Evolutionary conservation across 2,329 filamentous ascomycete species (phyloP).

Genomic region (Microcera coccophila): DNA sequence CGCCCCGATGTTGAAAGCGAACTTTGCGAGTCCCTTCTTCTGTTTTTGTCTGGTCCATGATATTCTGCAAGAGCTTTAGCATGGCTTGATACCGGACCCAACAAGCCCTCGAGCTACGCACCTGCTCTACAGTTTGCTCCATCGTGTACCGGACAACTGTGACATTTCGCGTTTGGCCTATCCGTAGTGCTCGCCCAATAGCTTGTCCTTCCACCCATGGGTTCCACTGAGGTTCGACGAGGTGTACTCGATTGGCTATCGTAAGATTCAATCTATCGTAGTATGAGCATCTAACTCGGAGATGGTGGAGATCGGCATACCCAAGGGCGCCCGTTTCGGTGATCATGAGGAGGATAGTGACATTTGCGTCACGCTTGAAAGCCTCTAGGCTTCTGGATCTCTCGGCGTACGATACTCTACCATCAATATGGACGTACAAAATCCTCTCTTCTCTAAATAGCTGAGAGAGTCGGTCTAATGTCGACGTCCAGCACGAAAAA

Average conservation of each 20-base stretch:
- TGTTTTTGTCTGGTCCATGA: conserved; percentile 6
- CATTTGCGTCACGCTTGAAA: conserved; percentile 1
- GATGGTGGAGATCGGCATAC: neutral
- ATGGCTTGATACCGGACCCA: neutral
- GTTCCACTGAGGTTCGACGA: conserved; percentile 16
- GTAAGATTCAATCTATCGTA: conserved; percentile 5
- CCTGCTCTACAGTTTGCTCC: conserved; percentile 9
- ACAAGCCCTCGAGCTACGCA: neutral
- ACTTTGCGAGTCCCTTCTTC: conserved; percentile 7
- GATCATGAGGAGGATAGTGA: conserved; percentile 5
- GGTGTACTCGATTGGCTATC: conserved; percentile 5
- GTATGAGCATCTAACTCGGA: neutral
- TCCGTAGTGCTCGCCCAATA: conserved; percentile 5
- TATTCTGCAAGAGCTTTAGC: conserved; percentile 1
- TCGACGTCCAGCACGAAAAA: conserved; percentile 13
- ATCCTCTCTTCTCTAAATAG: neutral
- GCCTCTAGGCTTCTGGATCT: conserved; percentile 1
- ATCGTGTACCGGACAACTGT: conserved; percentile 11
- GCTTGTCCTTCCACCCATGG: conserved; percentile 11
- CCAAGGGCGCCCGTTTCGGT: conserved; percentile 11
- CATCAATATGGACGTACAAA: conserved; percentile 1
- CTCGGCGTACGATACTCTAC: conserved; percentile 2
- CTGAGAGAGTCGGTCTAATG: conserved; percentile 2
- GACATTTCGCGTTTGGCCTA: conserved; percentile 9
- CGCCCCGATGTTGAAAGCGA: conserved; percentile 1